These are phyloP conservation scores for Leptographium radiaticola DNA, from an alignment of 2,329 filamentous ascomycete species.

Conservation along the genomic window DNA sequence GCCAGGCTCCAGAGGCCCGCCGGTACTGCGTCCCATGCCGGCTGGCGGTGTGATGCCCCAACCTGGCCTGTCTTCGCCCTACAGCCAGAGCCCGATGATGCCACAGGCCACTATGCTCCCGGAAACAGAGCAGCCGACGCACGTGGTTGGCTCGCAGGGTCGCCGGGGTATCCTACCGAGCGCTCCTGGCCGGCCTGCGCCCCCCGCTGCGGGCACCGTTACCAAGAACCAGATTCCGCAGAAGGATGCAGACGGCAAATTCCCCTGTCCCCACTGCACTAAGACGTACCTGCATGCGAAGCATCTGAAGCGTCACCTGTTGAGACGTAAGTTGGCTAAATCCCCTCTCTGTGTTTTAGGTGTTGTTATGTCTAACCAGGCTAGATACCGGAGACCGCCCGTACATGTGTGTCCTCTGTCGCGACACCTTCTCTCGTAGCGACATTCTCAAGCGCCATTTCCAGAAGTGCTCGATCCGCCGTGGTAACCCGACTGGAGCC, in stretches of 20 bases:
- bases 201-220: constrained; percentile 54
- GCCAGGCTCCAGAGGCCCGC: constrained; percentile 38
- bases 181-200: constrained; percentile 71
- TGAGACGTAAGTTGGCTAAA: constrained; percentile 65
- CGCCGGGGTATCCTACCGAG: constrained; percentile 84
- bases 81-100: constrained; percentile 44
- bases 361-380: not conserved
- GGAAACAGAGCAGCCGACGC: constrained; percentile 58
- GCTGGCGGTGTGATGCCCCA: constrained; percentile 50
- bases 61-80: constrained; percentile 44
- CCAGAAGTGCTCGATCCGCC: constrained; percentile 94
- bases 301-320: constrained; percentile 89
- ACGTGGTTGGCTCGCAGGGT: constrained; percentile 91
- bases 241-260: constrained; percentile 96
- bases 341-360: constrained; percentile 7
- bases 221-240: constrained; percentile 76
- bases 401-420: constrained; percentile 96
- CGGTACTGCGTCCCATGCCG: constrained; percentile 57
- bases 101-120: constrained; percentile 40
- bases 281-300: constrained; percentile 97
- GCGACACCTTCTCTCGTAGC: constrained; percentile 94
- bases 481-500: constrained; percentile 88
- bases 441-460: constrained; percentile 98
- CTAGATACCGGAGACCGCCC: constrained; percentile 92
- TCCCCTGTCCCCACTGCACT: constrained; percentile 93